phyloP scores from a whole-genome alignment of 2,329 filamentous ascomycete species.

The Daldinia sp. region DNA sequence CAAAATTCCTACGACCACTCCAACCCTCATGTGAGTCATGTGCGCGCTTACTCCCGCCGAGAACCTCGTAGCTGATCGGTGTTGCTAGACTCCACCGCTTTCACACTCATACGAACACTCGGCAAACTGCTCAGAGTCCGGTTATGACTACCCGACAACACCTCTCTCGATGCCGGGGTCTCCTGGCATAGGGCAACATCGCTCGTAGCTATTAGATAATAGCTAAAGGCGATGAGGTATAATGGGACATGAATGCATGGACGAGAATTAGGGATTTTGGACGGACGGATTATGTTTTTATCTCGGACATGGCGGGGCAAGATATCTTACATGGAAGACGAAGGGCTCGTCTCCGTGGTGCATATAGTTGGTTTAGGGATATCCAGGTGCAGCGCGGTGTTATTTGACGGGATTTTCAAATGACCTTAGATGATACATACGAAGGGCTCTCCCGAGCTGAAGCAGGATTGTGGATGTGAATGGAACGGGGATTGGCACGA shows the following conservation, averaged over 20 bases:
- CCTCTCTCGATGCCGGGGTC: constrained; percentile 78
- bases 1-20: constrained; percentile 71
- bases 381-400: constrained; percentile 21
- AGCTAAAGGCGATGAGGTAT: background rate
- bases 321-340: constrained; percentile 28
- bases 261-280: background rate
- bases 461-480: constrained; percentile 4
- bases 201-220: constrained; percentile 1
- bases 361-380: constrained; percentile 21
- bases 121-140: constrained; percentile 66
- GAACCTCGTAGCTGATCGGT: constrained; percentile 60
- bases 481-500: constrained; percentile 9
- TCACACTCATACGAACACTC: constrained; percentile 78
- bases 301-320: constrained; percentile 13
- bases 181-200: constrained; percentile 56
- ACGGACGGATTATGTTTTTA: constrained; percentile 13
- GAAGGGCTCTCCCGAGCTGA: constrained; percentile 31
- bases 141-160: constrained; percentile 72
- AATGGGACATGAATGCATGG: background rate
- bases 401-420: constrained; percentile 16
- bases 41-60: constrained; percentile 54
- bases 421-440: constrained; percentile 25
- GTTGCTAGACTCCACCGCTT: constrained; percentile 75
- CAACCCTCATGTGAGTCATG: constrained; percentile 78
- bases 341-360: constrained; percentile 40